Conservation (phyloP, 371 early-diverging fungal species). For the Zychaea mexicana region DNA sequence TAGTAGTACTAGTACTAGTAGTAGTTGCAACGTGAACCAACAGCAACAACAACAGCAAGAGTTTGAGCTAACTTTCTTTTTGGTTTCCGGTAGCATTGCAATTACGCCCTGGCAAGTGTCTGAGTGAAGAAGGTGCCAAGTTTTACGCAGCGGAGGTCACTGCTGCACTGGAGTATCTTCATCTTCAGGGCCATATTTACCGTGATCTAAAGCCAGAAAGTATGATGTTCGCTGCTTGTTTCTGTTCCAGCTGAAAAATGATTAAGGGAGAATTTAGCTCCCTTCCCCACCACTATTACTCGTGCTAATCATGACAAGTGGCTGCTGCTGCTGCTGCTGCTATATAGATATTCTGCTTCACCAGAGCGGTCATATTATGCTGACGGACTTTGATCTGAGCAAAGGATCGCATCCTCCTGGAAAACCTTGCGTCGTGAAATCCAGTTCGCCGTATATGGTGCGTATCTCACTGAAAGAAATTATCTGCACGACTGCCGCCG, state of each 20-base stretch:
- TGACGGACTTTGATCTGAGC: constrained; percentile 96
- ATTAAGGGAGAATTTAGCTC: too few species aligned
- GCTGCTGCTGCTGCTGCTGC: too few species aligned
- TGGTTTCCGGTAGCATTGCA: constrained; percentile 65
- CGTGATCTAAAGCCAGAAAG: constrained; percentile 99
- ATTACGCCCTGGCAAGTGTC: constrained; percentile 80
- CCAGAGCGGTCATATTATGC: constrained; percentile 96
- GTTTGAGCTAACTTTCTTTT: neutral
- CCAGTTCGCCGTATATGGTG: constrained; percentile 50
- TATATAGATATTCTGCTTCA: constrained; percentile 90
- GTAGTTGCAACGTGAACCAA: neutral
- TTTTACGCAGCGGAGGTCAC: constrained; percentile 99
- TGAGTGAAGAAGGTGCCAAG: constrained; percentile 86
- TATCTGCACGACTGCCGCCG: neutral
- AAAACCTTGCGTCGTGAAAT: constrained; percentile 77
- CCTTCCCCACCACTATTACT: too few species aligned
- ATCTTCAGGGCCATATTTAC: constrained; percentile 96
- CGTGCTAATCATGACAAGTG: neutral
- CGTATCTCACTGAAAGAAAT: neutral
- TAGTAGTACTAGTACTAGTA: too few species aligned
- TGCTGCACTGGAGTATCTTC: constrained; percentile 93
- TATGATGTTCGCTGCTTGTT: constrained; percentile 53
- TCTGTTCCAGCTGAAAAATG: neutral
- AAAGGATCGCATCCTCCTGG: constrained; percentile 84
- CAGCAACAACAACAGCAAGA: too few species aligned